phyloP scores from a whole-genome alignment of 2,329 filamentous ascomycete genomes.

The Emmonsiellopsis sp. region DNA sequence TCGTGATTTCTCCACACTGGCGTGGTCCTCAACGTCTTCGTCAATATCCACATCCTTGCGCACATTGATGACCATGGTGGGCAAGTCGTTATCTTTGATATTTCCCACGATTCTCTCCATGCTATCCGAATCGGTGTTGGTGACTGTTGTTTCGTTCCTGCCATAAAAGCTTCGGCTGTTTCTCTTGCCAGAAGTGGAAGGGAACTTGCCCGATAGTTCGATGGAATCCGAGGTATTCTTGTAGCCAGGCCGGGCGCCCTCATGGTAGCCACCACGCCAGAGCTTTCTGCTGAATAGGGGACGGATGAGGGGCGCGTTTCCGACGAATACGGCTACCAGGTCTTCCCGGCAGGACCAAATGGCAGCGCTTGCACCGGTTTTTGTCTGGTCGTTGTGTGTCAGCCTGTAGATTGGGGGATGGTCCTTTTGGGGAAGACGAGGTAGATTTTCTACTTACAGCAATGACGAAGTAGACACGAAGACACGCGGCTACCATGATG shows the following conservation, averaged over 20 bases:
- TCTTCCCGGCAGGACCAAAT: constrained; percentile 33
- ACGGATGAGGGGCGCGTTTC: constrained; percentile 27
- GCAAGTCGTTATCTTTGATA: neutral
- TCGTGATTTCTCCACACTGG: neutral
- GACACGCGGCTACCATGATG: constrained; percentile 21
- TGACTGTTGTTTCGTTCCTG: neutral
- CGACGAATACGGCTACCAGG: constrained; percentile 29
- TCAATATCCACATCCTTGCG: neutral
- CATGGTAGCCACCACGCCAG: constrained; percentile 1
- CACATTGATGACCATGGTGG: constrained; percentile 1
- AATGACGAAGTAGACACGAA: constrained; percentile 21
- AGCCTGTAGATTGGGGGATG: no score
- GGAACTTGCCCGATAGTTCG: neutral
- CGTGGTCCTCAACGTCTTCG: neutral
- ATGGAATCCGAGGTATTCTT: neutral
- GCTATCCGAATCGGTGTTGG: neutral
- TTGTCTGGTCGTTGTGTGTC: neutral
- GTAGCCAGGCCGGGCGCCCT: neutral
- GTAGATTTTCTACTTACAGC: constrained; percentile 13
- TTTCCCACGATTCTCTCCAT: constrained; percentile 1
- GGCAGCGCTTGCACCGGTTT: constrained; percentile 13
- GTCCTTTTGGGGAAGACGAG: no score
- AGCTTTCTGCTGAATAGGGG: constrained; percentile 11
- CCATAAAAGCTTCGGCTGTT: neutral
- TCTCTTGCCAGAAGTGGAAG: neutral